Conservation (phyloP, 805 yeast species). For the Scheffersomyces amazonensis region DNA sequence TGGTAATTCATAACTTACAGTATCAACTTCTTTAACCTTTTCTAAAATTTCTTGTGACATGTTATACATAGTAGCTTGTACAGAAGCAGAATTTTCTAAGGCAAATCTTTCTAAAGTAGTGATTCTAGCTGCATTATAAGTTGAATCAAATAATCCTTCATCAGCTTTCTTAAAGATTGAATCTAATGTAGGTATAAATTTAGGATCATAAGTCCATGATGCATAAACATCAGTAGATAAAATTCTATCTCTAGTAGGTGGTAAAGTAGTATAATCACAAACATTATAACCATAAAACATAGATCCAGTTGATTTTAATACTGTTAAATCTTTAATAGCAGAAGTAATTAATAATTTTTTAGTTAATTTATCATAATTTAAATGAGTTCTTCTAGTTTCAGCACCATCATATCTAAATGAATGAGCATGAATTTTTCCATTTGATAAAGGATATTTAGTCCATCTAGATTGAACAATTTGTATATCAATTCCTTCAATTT, state of each 20-base stretch:
- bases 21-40: conserved; percentile 51
- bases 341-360: conserved; percentile 57
- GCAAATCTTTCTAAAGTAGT: conserved; percentile 79
- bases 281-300: conserved; percentile 85
- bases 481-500: conserved; percentile 70
- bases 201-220: conserved; percentile 61
- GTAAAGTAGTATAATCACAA: conserved; percentile 86
- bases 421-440: conserved; percentile 77
- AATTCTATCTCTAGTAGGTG: conserved; percentile 81
- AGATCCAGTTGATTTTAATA: conserved; percentile 87
- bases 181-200: conserved; percentile 48
- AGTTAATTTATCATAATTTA: conserved; percentile 51
- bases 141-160: conserved; percentile 60
- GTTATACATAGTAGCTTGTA: conserved; percentile 95
- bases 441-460: conserved; percentile 64
- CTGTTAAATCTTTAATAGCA: conserved; percentile 74
- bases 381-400: conserved; percentile 64
- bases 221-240: conserved; percentile 84
- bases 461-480: conserved; percentile 72
- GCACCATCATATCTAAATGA: conserved; percentile 84
- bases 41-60: conserved; percentile 75
- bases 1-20: conserved; percentile 76
- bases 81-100: conserved; percentile 84
- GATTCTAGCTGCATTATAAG: conserved; percentile 60
- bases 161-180: conserved; percentile 51